A percentile compares a stretch with the other conserved stretches of the same genome.
Evolutionary conservation across 192 early-diverging fungal species (phyloP).

Genomic region (Obelidium mucronatum): DNA sequence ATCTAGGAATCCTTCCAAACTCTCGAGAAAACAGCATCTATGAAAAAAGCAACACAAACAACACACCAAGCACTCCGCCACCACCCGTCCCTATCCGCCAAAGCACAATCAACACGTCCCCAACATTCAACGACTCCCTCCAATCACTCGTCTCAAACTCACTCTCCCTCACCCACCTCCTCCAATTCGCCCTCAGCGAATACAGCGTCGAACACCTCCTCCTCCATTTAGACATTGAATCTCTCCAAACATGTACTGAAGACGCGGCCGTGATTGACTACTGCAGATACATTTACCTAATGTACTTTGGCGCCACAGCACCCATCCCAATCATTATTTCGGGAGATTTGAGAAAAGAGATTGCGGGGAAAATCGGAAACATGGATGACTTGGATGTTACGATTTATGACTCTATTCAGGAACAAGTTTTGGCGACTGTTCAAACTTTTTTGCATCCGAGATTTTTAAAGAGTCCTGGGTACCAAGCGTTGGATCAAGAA

Average conservation of each 20-base stretch:
- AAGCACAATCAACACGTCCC: neutral
- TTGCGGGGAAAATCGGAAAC: conserved; percentile 33
- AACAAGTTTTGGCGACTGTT: conserved; percentile 68
- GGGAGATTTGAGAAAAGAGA: conserved; percentile 72
- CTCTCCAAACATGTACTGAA: conserved; percentile 59
- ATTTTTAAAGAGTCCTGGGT: conserved; percentile 1
- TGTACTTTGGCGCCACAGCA: conserved; percentile 68
- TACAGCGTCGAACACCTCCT: conserved; percentile 81
- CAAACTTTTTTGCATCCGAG: conserved; percentile 18
- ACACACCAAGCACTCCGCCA: too few relatives aligned
- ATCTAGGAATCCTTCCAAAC: neutral
- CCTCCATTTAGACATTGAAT: conserved; percentile 87
- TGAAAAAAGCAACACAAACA: neutral
- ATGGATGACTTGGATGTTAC: conserved; percentile 54
- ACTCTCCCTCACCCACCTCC: conserved; percentile 44
- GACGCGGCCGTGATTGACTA: conserved; percentile 13
- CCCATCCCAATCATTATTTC: conserved; percentile 80
- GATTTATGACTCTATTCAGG: conserved; percentile 84
- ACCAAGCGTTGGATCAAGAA: neutral
- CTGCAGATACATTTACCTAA: conserved; percentile 73
- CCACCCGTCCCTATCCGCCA: neutral
- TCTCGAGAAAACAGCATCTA: conserved; percentile 3
- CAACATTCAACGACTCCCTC: conserved; percentile 51
- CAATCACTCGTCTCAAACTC: conserved; percentile 49
- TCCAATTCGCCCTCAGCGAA: conserved; percentile 72